phyloP scores from a whole-genome alignment of 2,329 filamentous ascomycete species.

The Colletotrichum liaoningense region DNA sequence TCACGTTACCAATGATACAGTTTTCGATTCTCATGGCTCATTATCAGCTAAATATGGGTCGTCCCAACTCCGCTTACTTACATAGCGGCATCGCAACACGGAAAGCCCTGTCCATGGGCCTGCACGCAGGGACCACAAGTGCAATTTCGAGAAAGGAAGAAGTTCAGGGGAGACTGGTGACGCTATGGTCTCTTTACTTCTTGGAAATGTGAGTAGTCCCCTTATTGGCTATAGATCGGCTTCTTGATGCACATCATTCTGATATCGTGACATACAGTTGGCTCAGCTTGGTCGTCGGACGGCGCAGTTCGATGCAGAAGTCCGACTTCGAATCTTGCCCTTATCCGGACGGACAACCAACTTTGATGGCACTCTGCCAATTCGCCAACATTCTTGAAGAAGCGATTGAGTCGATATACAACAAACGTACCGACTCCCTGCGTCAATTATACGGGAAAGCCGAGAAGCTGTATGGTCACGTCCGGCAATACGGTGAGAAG shows the following conservation, averaged over 20 bases:
- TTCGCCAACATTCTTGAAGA: constrained; percentile 29
- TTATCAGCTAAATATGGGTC: constrained; percentile 44
- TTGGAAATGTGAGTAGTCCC: constrained; percentile 38
- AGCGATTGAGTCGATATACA: constrained; percentile 39
- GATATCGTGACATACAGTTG: background rate
- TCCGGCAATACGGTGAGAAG: constrained; percentile 24
- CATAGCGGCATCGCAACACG: constrained; percentile 42
- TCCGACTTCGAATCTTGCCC: constrained; percentile 23
- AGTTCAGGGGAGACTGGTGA: constrained; percentile 40
- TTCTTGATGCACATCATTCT: background rate
- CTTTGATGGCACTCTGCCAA: constrained; percentile 25
- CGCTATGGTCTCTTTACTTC: constrained; percentile 44
- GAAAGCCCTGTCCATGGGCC: constrained; percentile 43
- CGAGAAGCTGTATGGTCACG: constrained; percentile 21
- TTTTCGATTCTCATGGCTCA: constrained; percentile 41
- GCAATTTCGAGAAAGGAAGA: constrained; percentile 35
- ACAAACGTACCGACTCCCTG: constrained; percentile 41
- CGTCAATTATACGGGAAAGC: constrained; percentile 41
- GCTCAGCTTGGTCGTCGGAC: constrained; percentile 25
- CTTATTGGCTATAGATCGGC: rapidly evolving
- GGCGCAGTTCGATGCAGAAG: constrained; percentile 24
- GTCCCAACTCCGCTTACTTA: constrained; percentile 43
- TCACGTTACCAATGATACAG: constrained; percentile 46
- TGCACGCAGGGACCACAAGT: constrained; percentile 41
- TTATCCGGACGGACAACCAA: constrained; percentile 24